Base-by-base conservation (phyloP, 1,284 basidiomycete genomes). In the Sparassis latifolia region DNA sequence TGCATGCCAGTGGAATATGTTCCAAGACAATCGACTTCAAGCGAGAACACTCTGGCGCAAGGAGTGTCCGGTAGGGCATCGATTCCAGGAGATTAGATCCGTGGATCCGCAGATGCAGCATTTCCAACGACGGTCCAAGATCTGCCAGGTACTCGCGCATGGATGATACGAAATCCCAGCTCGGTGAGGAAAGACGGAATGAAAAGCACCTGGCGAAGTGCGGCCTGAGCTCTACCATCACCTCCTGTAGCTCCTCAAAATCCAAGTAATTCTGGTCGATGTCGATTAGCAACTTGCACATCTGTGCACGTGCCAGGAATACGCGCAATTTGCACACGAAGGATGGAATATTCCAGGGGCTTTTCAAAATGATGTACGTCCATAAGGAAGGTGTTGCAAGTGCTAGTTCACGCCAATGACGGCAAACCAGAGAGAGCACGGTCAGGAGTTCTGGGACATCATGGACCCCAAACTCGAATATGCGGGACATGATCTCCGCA, bases 391-490 rank as follows among this genome's bases (percentile, higher is more conserved):
- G 64, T 2, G 63, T 67, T 2, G 58, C 47, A 3, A 69, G 54
- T 2, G 62, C 57, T 30, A 64, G 44, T 33, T 53, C 45, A 27
- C 65, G 51, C 68, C 68, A 69, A 29, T 58, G 56, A 6, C 43
- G 62, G 10, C 62, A 67, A 9, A 69, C 66, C 27, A 68, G 61
- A 12, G 57, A 63, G 10, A 68, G 42, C 20, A 42, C 47, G 3
- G 56, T 52, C 5, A 65, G 52, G 35, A 66, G 55, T 3, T 64
- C 53, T 10, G 55, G 44, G 48, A 56, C 45, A 32, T 66, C 62
- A 49, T 68, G 55, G 0, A 63, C 62, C 29, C 65, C 68, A 10
- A 68, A 54, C 51, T 69, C 68, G 52, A 70, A 68, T 9, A 70
- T 58, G 20, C 66, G 63, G 39, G 65, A 63, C 5, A 70, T 59